These are phyloP conservation scores for Candida namnaoensis DNA, from an alignment of 805 yeast species.

Conservation along the genomic window DNA sequence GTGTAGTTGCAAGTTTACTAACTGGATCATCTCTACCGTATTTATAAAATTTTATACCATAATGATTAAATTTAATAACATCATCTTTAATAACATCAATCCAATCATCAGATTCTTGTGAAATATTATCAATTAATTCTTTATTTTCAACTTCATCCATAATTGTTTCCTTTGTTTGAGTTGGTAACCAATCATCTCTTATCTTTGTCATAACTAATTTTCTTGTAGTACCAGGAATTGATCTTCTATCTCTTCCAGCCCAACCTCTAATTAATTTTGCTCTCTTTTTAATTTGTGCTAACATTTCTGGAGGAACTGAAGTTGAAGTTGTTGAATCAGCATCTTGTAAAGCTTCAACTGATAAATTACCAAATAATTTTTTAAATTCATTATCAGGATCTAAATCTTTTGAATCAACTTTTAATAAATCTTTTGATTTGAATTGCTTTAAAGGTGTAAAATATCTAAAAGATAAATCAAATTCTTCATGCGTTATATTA, in stretches of 20 bases:
- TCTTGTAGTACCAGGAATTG: slow-evolving; percentile 67
- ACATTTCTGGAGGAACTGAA: slow-evolving; percentile 58
- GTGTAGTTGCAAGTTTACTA: slow-evolving; percentile 24
- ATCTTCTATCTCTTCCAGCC: slow-evolving; percentile 72
- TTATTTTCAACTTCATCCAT: slow-evolving; percentile 44
- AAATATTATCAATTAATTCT: slow-evolving; percentile 29
- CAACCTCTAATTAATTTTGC: slow-evolving; percentile 61
- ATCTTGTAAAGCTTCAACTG: slow-evolving; percentile 60
- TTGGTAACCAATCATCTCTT: slow-evolving; percentile 76
- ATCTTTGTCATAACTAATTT: slow-evolving; percentile 63
- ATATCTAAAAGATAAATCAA: slow-evolving; percentile 18
- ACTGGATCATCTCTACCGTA: slow-evolving; percentile 33
- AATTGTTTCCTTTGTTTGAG: slow-evolving; percentile 46
- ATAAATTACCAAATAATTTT: slow-evolving; percentile 61
- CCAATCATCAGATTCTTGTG: slow-evolving; percentile 32
- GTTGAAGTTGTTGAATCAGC: slow-evolving; percentile 70
- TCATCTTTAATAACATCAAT: slow-evolving; percentile 37
- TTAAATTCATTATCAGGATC: slow-evolving; percentile 75
- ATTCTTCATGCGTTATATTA: slow-evolving; percentile 30
- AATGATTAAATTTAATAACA: slow-evolving; percentile 24
- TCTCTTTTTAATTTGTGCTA: slow-evolving; percentile 49
- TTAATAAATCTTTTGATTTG: slow-evolving; percentile 29
- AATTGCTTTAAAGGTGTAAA: slow-evolving; percentile 39
- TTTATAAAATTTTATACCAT: slow-evolving; percentile 49
- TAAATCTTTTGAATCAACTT: slow-evolving; percentile 40